Base-by-base conservation (phyloP, 768 basidiomycete genomes). In the Tricholoma hemisulphureum region DNA sequence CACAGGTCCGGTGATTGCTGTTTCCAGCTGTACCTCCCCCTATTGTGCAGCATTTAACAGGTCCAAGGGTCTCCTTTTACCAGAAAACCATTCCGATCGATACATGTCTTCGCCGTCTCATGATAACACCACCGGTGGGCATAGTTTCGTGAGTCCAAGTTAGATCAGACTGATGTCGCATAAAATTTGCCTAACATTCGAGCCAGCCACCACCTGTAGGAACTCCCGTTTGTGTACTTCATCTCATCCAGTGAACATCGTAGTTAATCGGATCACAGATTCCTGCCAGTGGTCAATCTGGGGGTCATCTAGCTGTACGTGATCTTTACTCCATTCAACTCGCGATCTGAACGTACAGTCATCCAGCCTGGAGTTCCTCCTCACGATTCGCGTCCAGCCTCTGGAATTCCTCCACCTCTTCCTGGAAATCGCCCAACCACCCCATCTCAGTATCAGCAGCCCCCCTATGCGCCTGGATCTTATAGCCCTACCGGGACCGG, bases 401-500 rank as follows among this genome's bases (percentile, higher is more conserved):
- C 26, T 11, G 16, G 6, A 18, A 26, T 8, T 8, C 14, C 4
- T 2, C 46, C 26, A 10, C 24, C 45, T 4, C n/a, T 18, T 13
- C 46, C 46, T 29, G n/a, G 24, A 16, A 49, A 49, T 18, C n/a
- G 16, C 6, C 8, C 26, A 9, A 49, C 26, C 26, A 29, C 46
- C 18, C 28, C 24, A 14, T 48, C 26, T 46, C 45, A 16, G 7
- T 13, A 26, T 46, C 24, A 13, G 7, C 45, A 48, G n/a, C 45
- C 24, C 21, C 24, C 23, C 20, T 16, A 29, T 24, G n/a, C n/a
- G n/a, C n/a, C n/a, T n/a, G 53, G 56, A 37, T n/a, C 46, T 4
- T 63, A 65, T 53, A 58, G 60, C 24, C 61, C 64, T 20, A 34
- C 60, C 61, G 11, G 58, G 59, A 16, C 57, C 51, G 58, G 39